Conservation (phyloP, 2,329 filamentous ascomycete genomes). For the Phaeoacremonium minimum region DNA sequence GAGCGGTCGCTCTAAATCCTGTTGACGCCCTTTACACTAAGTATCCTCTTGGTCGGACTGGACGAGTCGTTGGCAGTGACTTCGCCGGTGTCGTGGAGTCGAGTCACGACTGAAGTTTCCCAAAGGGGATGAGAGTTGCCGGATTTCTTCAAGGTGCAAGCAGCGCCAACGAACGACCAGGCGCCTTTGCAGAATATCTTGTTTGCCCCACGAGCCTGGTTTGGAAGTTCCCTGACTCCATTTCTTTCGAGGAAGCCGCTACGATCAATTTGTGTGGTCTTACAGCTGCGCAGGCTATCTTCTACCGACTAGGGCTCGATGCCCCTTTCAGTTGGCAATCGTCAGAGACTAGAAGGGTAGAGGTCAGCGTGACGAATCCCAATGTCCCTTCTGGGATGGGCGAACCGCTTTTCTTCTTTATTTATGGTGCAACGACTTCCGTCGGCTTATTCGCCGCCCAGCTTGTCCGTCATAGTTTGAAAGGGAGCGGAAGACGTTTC, state of each 20-base stretch:
- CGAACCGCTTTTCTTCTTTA: constrained; percentile 15
- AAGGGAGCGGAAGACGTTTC: constrained; percentile 7
- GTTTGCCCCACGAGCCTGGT: constrained; percentile 26
- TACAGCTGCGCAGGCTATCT: constrained; percentile 37
- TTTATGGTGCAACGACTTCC: constrained; percentile 27
- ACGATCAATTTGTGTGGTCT: constrained; percentile 33
- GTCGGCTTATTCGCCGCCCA: constrained; percentile 26
- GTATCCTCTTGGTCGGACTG: constrained; percentile 24
- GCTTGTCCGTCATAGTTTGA: constrained; percentile 13
- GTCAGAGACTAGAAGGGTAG: too few species aligned
- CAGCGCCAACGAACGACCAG: constrained; percentile 33
- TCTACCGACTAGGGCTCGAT: constrained; percentile 26
- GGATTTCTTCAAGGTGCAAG: constrained; percentile 39
- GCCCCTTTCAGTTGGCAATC: constrained; percentile 24
- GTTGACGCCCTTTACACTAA: constrained; percentile 27
- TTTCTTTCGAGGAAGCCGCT: constrained; percentile 31
- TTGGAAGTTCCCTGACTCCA: constrained; percentile 25
- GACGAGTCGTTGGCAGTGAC: constrained; percentile 31
- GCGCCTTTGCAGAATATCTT: constrained; percentile 39
- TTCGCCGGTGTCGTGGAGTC: constrained; percentile 30
- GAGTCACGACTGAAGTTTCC: constrained; percentile 1
- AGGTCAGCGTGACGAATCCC: neutral
- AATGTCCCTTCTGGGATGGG: too few species aligned
- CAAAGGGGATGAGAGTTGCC: constrained; percentile 25
- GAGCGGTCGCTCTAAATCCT: constrained; percentile 34